Base-by-base conservation (phyloP, 805 yeast species). In the Jamesozyma spencerorum region DNA sequence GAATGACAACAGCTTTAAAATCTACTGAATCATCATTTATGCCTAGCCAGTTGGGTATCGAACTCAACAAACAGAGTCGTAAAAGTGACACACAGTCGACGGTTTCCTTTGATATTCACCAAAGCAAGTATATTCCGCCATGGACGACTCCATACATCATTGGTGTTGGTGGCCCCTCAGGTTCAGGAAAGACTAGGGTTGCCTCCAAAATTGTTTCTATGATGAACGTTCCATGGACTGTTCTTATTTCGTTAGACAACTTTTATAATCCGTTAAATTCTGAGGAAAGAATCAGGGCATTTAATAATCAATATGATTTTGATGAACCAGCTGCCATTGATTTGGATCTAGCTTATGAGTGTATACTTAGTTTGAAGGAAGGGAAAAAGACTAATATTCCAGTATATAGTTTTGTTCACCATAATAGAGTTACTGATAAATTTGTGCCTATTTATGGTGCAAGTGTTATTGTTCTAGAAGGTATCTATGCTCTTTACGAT, bases 151-250 rank as follows among this genome's bases (percentile, higher is more conserved):
- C 94, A 0, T 85, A 83, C 51, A 75, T 85, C 38, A 85, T 85
- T 47, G 94, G 94, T n/a, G 73, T 85, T 15, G 94, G 94, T 0
- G 94, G 95, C 1, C 72, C 77, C 19, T 76, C 85, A 13, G 94
- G 97, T 2, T 85, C 95, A 0, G 98, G 98, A 1, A 90, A 90
- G 57, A 90, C 97, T 0, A 81, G 94, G 28, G 85, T 92, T 15
- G 92, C 97, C 0, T 79, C 86, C 30, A 74, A 75, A 47, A 81
- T 92, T 50, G 84, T 88, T 39, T 75, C 81, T 41, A 78, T 79
- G 46, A 68, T 77, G 44, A 80, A 85, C 62, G 85, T 85, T 41
- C 97, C 97, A 1, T 88, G 97, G 96, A 85, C 97, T 0, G 90
- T 92, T 11, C 67, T 92, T 42, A 57, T 90, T 17, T 83, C 96